phyloP scores from a whole-genome alignment of 1,284 basidiomycete genomes.

The Pascua sp. region DNA sequence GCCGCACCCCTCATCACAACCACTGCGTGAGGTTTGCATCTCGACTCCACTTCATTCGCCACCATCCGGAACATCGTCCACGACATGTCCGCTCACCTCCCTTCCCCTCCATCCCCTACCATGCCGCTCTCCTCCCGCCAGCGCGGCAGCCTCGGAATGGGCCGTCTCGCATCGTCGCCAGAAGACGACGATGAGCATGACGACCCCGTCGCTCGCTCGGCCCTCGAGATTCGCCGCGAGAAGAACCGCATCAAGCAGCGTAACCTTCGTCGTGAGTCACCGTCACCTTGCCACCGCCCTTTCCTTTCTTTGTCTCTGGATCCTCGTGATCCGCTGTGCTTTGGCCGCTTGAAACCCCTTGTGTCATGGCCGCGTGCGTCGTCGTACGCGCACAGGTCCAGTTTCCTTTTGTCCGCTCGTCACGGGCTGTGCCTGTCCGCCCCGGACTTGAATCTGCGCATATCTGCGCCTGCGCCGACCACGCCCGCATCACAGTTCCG shows the following conservation, averaged over 20 bases:
- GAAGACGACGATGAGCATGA: slow-evolving; percentile 14
- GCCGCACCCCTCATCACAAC: background rate
- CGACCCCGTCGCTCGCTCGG: slow-evolving; percentile 9
- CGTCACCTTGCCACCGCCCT: background rate
- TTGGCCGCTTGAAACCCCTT: background rate
- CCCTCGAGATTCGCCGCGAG: slow-evolving; percentile 30
- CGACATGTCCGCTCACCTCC: slow-evolving; percentile 14
- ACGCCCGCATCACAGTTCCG: too few species aligned
- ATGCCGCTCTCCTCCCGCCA: slow-evolving; percentile 13
- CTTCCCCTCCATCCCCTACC: slow-evolving; percentile 13
- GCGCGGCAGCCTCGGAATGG: slow-evolving; percentile 5
- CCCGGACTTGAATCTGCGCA: too few species aligned
- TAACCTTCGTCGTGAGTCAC: slow-evolving; percentile 34
- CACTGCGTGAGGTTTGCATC: background rate
- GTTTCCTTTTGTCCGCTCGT: too few species aligned
- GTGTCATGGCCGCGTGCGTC: too few species aligned
- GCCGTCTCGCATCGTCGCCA: slow-evolving; percentile 4
- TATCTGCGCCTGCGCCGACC: too few species aligned
- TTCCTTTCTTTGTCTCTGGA: background rate
- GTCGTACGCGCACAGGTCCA: too few species aligned
- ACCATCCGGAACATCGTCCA: background rate
- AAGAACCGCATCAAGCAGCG: slow-evolving; percentile 42
- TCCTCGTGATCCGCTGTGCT: background rate
- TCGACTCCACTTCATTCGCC: background rate
- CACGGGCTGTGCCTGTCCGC: too few species aligned